Conservation (phyloP, 345 rosid species). For the Lagerstroemia speciosa region DNA sequence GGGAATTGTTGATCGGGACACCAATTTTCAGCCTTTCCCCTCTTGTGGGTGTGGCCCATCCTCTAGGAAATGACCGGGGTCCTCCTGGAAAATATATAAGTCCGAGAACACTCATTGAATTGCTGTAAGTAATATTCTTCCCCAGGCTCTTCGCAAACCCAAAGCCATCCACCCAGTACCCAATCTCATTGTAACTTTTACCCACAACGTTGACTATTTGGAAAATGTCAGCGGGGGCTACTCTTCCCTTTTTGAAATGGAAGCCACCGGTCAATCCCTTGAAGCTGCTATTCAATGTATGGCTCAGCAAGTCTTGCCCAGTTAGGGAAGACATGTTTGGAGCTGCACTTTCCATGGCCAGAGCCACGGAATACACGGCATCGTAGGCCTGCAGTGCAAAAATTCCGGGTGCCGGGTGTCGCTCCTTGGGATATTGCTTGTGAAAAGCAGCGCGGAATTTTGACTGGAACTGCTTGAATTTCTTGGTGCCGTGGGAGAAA, state of each 20-base stretch:
- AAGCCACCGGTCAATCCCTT: conserved; percentile 17
- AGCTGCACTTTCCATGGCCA: not conserved
- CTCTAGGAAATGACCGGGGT: conserved; percentile 13
- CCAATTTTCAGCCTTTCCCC: conserved; percentile 12
- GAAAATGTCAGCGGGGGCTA: not conserved
- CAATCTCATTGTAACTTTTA: conserved; percentile 13
- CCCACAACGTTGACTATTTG: conserved; percentile 19
- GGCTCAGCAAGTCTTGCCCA: not conserved
- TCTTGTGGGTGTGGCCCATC: conserved; percentile 11
- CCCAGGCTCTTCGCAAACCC: conserved; percentile 14
- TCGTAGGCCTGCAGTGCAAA: not conserved
- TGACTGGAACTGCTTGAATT: conserved; percentile 6
- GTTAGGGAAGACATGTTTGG: not conserved
- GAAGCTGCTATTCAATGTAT: conserved; percentile 7
- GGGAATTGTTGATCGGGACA: conserved; percentile 6
- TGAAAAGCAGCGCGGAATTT: conserved; percentile 2
- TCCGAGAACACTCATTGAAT: conserved; percentile 14
- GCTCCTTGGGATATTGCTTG: not conserved
- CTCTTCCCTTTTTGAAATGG: not conserved
- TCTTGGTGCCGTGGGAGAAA: conserved; percentile 1
- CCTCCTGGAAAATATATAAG: conserved; percentile 21
- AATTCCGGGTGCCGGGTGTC: not conserved
- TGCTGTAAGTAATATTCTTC: not conserved
- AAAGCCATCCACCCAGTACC: conserved; percentile 15
- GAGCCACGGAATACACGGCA: not conserved